Base-by-base conservation (phyloP, 495 filamentous ascomycete species). In the Penicillium paradoxum region DNA sequence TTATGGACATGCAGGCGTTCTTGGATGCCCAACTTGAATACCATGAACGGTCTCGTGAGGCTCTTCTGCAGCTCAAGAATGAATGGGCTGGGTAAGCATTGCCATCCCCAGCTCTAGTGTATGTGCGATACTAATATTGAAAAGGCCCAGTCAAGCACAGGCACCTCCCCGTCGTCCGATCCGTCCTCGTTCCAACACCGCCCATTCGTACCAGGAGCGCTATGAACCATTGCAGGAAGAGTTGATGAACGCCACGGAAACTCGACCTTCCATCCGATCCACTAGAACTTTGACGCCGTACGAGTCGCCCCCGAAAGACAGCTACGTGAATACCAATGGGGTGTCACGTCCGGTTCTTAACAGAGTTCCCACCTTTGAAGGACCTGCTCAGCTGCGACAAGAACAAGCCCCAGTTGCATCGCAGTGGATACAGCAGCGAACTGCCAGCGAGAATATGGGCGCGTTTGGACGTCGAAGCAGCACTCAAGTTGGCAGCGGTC, bases 1-100 rank as follows among this genome's bases (percentile, higher is more conserved):
- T 96, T 27, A 78, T 78, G 50, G 92, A 97, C 61, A 69, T 98
- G 49, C 81, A 82, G 2, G 72, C 80, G 7, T 95, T 98, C 66
- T 67, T 97, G 49, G 92, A 98, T 52, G 87, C 90, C 25, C 91
- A 98, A 69, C 75, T 97, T 50, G 84, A 85, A 46, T 97, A 95
- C 67, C 86, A 97, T 62, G 92, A 97, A 60, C 82, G 86, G 22
- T 96, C 90, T 63, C 82, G 88, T 17, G 91, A 97, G 50, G 77
- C 86, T 22, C 72, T 90, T 34, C 48, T 84, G 51, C 81, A 83
- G 42, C 64, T 89, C 46, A 85, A 82, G 70, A 77, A 79, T 49
- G 83, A 87, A 45, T 89, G 85, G 85, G 83, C 83, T 51, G 77
- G 73, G 83, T 85, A 64, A 67, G 79, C 64, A 33, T 25, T 48